Evolutionary conservation across 306 rosid genomes (phyloP).

Genomic region (Arachis hypogaea): DNA sequence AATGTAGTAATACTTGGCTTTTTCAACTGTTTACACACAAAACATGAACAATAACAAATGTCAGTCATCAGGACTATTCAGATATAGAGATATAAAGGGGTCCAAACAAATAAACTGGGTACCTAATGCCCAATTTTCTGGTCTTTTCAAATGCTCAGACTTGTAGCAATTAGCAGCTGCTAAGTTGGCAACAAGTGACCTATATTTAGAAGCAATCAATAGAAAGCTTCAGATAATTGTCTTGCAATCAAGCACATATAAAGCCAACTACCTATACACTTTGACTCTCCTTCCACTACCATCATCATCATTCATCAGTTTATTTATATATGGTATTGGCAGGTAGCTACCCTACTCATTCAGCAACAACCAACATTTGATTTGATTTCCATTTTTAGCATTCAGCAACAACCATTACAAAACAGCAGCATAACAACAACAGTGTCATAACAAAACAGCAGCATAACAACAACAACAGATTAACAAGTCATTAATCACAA

Average conservation of each 20-base stretch:
- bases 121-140: conserved; percentile 96
- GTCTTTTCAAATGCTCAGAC: conserved; percentile 76
- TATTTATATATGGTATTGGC: too few species aligned
- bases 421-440: too few species aligned
- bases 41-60: conserved; percentile 20
- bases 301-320: too few species aligned
- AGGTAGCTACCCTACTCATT: too few species aligned
- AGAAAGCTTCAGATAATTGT: conserved; percentile 5
- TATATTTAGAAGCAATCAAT: conserved; percentile 19
- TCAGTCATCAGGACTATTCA: conserved; percentile 21
- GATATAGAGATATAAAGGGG: conserved; percentile 1
- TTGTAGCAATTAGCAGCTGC: conserved; percentile 97
- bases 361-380: too few species aligned
- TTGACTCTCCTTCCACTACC: too few species aligned
- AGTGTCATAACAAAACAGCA: too few species aligned
- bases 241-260: conserved; percentile 22
- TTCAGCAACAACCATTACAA: too few species aligned
- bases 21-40: conserved; percentile 65
- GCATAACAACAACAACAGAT: too few species aligned
- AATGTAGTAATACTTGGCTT: conserved; percentile 88
- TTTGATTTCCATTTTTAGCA: too few species aligned
- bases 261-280: neutral
- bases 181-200: conserved; percentile 94
- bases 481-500: too few species aligned
- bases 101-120: conserved; percentile 12